Evolutionary conservation across 139 green algal genomes (phyloP).

Genomic region (Bryopsis sp.): DNA sequence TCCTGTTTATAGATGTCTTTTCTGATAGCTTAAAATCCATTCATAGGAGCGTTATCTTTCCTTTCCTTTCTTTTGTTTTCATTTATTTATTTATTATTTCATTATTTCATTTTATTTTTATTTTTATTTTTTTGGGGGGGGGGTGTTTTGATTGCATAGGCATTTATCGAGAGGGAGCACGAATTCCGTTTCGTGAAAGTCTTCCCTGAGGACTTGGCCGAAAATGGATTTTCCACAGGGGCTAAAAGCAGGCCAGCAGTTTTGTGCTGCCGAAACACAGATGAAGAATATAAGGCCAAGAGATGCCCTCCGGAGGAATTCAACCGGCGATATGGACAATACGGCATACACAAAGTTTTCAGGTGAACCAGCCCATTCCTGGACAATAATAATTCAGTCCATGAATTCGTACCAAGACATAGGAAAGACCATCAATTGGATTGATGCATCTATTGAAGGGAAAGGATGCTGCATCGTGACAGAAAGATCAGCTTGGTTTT

Average conservation of each 20-base stretch:
- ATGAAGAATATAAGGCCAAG: conserved; percentile 58
- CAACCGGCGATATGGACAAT: conserved; percentile 48
- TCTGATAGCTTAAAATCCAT: background rate
- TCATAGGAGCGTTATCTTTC: too few relatives aligned
- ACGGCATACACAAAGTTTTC: conserved; percentile 47
- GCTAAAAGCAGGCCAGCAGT: background rate
- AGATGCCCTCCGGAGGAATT: conserved; percentile 67
- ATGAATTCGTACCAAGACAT: background rate
- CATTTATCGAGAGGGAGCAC: conserved; percentile 78
- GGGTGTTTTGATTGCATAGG: conserved; percentile 17
- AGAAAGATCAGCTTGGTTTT: background rate
- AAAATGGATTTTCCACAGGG: too few relatives aligned
- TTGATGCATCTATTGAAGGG: conserved; percentile 16
- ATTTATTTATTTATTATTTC: too few relatives aligned
- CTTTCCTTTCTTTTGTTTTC: too few relatives aligned
- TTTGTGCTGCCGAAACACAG: conserved; percentile 35
- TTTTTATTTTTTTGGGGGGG: background rate
- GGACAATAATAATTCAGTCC: conserved; percentile 26
- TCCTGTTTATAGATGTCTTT: too few relatives aligned
- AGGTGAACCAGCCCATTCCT: background rate
- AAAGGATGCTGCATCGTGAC: background rate
- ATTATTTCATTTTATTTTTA: too few relatives aligned
- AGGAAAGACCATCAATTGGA: too few relatives aligned
- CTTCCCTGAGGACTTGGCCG: background rate
- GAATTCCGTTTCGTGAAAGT: conserved; percentile 36